Evolutionary conservation across 164 flowering plant genomes (phyloP).

Genomic region (Santalum album): DNA sequence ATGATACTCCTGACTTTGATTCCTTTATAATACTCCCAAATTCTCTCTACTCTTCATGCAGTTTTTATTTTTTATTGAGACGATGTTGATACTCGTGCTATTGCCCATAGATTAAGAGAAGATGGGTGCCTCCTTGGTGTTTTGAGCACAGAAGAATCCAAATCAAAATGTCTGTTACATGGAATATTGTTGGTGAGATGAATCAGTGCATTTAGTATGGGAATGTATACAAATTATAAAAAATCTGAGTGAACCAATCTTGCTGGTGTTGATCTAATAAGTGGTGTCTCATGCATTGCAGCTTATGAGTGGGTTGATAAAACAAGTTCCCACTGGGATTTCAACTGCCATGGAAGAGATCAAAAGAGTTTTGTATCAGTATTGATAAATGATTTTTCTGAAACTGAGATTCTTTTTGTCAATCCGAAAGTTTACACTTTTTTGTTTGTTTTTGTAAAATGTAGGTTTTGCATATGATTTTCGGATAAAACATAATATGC

Average conservation of each 20-base stretch:
- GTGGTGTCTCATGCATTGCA: constrained; percentile 59
- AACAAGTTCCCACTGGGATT: constrained; percentile 66
- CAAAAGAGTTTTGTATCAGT: constrained; percentile 45
- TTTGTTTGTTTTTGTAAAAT: background rate
- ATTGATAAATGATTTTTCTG: background rate
- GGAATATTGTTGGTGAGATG: constrained; percentile 71
- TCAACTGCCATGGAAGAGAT: constrained; percentile 27
- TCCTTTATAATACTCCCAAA: background rate
- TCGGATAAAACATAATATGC: constrained; percentile 85
- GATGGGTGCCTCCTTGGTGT: constrained; percentile 85
- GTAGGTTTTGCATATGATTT: constrained; percentile 89
- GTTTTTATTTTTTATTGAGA: too few species aligned
- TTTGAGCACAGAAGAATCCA: constrained; percentile 62
- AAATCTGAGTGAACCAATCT: background rate
- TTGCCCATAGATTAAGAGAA: constrained; percentile 74
- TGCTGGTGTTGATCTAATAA: constrained; percentile 67
- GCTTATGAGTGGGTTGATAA: constrained; percentile 75
- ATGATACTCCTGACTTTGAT: background rate
- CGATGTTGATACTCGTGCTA: constrained; percentile 93
- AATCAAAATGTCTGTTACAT: constrained; percentile 66
- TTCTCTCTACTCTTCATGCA: constrained; percentile 5
- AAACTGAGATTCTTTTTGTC: background rate
- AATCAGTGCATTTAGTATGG: background rate
- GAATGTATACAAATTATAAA: background rate
- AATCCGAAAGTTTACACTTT: background rate